phyloP scores from a whole-genome alignment of 2,329 filamentous ascomycete genomes.

The Xylariaceae sp. region DNA sequence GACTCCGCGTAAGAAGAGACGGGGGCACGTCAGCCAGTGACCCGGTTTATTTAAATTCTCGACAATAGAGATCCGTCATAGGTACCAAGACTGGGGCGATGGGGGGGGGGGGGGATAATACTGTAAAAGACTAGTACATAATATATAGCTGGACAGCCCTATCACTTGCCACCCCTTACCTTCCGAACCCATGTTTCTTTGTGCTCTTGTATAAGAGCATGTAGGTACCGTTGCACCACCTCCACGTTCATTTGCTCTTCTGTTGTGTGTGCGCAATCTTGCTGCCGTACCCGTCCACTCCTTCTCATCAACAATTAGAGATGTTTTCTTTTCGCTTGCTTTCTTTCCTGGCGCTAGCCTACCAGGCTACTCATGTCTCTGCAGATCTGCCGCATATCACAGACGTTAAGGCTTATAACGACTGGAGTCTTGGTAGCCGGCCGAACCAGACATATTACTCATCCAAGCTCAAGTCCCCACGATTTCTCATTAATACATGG shows the following conservation, averaged over 20 bases:
- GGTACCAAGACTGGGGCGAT: too few relatives aligned
- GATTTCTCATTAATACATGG: slow-evolving; percentile 21
- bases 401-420: slow-evolving; percentile 18
- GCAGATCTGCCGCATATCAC: slow-evolving; percentile 18
- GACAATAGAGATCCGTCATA: too few relatives aligned
- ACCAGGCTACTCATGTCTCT: slow-evolving; percentile 4
- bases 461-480: slow-evolving; percentile 17
- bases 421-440: slow-evolving; percentile 18
- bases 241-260: slow-evolving; percentile 1
- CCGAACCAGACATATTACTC: slow-evolving; percentile 25
- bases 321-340: slow-evolving; percentile 13
- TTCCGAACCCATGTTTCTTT: too few relatives aligned
- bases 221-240: neutral
- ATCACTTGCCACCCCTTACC: too few relatives aligned
- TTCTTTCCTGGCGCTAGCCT: slow-evolving; percentile 7
- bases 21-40: too few relatives aligned
- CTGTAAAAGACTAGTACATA: too few relatives aligned
- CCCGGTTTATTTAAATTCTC: too few relatives aligned
- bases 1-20: too few relatives aligned
- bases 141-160: too few relatives aligned
- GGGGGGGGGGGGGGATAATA: too few relatives aligned
- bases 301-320: neutral
- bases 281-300: slow-evolving; percentile 6
- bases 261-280: slow-evolving; percentile 1
- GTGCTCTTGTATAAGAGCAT: neutral